These are phyloP conservation scores for Hyaloscypha hepaticicola DNA, from an alignment of 495 filamentous ascomycete species.

Conservation along the genomic window DNA sequence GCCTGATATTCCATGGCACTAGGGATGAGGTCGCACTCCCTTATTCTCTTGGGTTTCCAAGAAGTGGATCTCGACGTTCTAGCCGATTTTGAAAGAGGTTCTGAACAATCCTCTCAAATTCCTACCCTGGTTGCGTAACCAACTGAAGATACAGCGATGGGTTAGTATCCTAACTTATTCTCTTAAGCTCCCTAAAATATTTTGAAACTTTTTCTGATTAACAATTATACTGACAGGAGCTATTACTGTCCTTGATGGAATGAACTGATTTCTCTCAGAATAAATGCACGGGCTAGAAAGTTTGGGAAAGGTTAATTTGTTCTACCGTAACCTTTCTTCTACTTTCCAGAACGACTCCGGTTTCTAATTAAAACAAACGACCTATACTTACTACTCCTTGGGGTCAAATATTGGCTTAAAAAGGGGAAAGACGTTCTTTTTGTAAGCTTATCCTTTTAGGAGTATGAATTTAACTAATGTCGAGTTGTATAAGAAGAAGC, in stretches of 20 bases:
- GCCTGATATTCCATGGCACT: background rate
- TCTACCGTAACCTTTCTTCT: background rate
- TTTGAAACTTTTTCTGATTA: background rate
- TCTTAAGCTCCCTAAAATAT: background rate
- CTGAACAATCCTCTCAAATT: background rate
- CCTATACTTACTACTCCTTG: background rate
- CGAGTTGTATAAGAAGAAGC: too few relatives aligned
- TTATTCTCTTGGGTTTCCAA: background rate
- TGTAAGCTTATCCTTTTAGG: too few relatives aligned
- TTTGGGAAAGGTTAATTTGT: too few relatives aligned
- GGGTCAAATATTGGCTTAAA: background rate
- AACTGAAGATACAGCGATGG: background rate
- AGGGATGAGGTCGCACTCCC: slow-evolving; percentile 21
- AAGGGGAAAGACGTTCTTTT: too few relatives aligned
- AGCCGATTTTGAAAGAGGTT: background rate
- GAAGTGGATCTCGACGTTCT: background rate
- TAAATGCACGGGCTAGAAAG: too few relatives aligned
- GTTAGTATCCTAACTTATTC: background rate
- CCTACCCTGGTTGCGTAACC: background rate
- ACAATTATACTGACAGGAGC: background rate
- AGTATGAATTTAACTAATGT: too few relatives aligned
- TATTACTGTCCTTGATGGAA: background rate
- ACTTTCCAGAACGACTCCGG: background rate
- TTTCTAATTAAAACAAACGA: background rate
- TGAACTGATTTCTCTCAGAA: too few relatives aligned